phyloP scores from a whole-genome alignment of 139 green algal species.

The Spirogloea muscicola region DNA sequence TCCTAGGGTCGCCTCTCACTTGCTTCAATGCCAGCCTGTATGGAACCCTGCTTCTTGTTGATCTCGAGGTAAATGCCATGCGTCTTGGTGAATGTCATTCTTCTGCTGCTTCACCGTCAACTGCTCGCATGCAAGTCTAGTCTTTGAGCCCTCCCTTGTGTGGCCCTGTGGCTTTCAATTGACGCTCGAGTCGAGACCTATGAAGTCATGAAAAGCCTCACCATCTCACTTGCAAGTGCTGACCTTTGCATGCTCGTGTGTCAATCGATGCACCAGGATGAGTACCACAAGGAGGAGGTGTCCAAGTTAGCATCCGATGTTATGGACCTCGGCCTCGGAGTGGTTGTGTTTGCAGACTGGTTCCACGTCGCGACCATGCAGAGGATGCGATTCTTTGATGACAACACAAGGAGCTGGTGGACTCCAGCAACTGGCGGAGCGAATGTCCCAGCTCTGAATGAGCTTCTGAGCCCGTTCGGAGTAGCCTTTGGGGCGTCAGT shows the following conservation, averaged over 20 bases:
- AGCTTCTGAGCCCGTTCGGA: conserved; percentile 77
- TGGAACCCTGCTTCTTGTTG: conserved; percentile 77
- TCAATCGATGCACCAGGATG: too few relatives aligned
- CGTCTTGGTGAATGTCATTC: too few relatives aligned
- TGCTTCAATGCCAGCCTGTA: conserved; percentile 87
- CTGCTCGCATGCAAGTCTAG: too few relatives aligned
- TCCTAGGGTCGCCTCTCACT: conserved; percentile 81
- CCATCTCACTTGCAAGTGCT: too few relatives aligned
- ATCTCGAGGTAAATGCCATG: too few relatives aligned
- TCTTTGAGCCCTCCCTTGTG: too few relatives aligned
- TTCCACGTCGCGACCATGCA: conserved; percentile 80
- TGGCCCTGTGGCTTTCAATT: too few relatives aligned
- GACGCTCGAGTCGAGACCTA: too few relatives aligned
- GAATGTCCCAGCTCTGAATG: conserved; percentile 97
- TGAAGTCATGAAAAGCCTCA: too few relatives aligned
- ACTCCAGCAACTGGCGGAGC: conserved; percentile 64
- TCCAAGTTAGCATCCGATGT: conserved; percentile 77
- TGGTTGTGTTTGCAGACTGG: conserved; percentile 95
- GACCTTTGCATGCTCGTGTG: too few relatives aligned
- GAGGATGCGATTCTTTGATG: conserved; percentile 93
- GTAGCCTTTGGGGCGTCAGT: conserved; percentile 73
- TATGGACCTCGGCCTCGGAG: conserved; percentile 50
- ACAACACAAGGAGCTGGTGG: conserved; percentile 88
- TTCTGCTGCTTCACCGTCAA: too few relatives aligned
- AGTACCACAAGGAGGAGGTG: conserved; percentile 73